Base-by-base conservation (phyloP, 2,329 filamentous ascomycete species). In the Sporothrix pallida region DNA sequence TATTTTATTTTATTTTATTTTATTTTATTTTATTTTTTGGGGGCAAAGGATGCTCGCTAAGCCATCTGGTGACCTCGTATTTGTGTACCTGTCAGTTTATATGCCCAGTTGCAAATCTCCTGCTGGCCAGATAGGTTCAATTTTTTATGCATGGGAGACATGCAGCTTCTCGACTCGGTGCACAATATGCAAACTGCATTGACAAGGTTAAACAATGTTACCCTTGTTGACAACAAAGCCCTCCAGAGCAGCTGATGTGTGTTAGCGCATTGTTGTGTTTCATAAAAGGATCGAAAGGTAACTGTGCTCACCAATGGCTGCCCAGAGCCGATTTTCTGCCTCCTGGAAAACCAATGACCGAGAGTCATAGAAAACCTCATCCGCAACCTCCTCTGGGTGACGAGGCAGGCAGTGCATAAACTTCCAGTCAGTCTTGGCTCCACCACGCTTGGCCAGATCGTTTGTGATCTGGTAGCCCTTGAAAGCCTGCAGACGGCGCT, bases 341-440 rank as follows among this genome's bases (percentile, higher is more conserved):
- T 99, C 96, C 1, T 89, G 90, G 84, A 98, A 99, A 3, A 98
- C 96, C 37, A 99, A 85, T 54, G 93, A 97, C 79, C 92, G 88
- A 0, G 89, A 86, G 67, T 93, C 91, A 82, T 98, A 98, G 80
- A 99, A 98, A 1, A 99, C 95, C 80, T 96, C 94, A 79, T 99
- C 95, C 74, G 88, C 90, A 48, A 99, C 96, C 84, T 99, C 96
- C 82, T 99, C 95, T 0, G 89, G 89, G 80, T 99, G 95, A 76
- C 96, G 89, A 15, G 96, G 96, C 74, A 99, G 83, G 81, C 96
- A 99, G 85, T 99, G 96, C 96, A 99, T 98, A 82, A 99, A 99
- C 83, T 93, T 94, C 96, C 96, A 99, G 76, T 88, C 88, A 15
- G 92, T 86, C 81, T 96, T 97, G 58, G 96, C 96, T 23, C 94